phyloP scores from a whole-genome alignment of 169 alveolate species.

The Babesia gibsoni region DNA sequence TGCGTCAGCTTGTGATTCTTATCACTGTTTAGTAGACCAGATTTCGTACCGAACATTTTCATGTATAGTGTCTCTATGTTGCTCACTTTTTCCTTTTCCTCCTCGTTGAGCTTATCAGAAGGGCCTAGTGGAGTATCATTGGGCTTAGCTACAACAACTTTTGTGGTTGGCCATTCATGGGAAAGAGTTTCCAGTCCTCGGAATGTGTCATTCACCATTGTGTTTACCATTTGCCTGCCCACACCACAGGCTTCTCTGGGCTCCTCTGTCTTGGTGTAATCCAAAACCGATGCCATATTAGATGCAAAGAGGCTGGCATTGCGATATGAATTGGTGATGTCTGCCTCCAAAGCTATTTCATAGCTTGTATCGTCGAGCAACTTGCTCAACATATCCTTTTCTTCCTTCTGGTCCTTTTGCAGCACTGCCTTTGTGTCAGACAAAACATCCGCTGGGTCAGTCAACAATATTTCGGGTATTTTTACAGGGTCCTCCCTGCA shows the following conservation, averaged over 20 bases:
- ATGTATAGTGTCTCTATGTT: slow-evolving; percentile 28
- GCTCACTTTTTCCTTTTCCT: not conserved
- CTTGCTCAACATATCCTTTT: slow-evolving; percentile 30
- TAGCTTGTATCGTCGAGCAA: slow-evolving; percentile 33
- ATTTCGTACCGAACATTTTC: slow-evolving; percentile 26
- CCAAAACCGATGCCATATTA: slow-evolving; percentile 10
- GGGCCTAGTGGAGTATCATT: not conserved
- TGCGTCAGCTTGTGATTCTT: slow-evolving; percentile 36
- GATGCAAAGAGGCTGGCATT: not conserved
- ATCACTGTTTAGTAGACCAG: slow-evolving; percentile 20
- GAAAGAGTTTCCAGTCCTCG: slow-evolving; percentile 7
- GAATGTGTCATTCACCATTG: slow-evolving; percentile 14
- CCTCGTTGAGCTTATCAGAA: not conserved
- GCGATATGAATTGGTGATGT: slow-evolving; percentile 3
- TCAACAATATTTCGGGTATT: slow-evolving; percentile 56
- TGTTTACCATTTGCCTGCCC: not conserved
- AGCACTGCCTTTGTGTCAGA: slow-evolving; percentile 12
- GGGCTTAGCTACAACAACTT: not conserved
- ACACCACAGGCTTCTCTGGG: not conserved
- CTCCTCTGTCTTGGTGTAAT: not conserved
- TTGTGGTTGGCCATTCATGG: slow-evolving; percentile 9
- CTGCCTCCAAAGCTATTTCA: slow-evolving; percentile 35
- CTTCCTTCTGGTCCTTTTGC: slow-evolving; percentile 22
- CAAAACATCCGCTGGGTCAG: slow-evolving; percentile 60
- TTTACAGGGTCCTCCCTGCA: slow-evolving; percentile 51